phyloP scores from a whole-genome alignment of 1,284 basidiomycete species.

The Moesziomyces antarcticus region DNA sequence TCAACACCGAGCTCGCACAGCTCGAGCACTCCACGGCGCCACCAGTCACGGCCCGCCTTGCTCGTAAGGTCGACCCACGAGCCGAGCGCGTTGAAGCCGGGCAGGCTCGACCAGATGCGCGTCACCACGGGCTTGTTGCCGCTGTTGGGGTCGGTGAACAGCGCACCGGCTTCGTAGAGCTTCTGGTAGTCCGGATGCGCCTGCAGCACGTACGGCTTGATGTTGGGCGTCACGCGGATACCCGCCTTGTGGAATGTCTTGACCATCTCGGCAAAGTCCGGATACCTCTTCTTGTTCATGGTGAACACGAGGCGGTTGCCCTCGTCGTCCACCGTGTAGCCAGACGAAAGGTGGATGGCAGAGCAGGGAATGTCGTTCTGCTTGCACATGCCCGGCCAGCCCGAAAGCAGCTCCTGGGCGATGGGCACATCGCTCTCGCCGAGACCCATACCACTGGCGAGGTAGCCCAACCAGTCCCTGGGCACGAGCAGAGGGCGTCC shows the following conservation, averaged over 20 bases:
- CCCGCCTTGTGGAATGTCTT: constrained; percentile 68
- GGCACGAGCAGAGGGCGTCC: constrained; percentile 68
- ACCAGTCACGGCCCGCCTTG: constrained; percentile 69
- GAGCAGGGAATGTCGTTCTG: constrained; percentile 69
- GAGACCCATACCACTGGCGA: constrained; percentile 69
- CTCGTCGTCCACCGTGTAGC: constrained; percentile 68
- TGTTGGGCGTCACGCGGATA: constrained; percentile 70
- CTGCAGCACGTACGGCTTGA: constrained; percentile 67
- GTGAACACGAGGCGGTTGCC: constrained; percentile 70
- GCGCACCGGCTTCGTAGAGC: constrained; percentile 65
- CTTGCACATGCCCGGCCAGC: constrained; percentile 69
- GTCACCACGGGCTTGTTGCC: constrained; percentile 66
- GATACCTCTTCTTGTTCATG: constrained; percentile 69
- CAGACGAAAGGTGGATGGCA: constrained; percentile 66
- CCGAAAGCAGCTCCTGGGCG: constrained; percentile 69
- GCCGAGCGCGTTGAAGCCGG: constrained; percentile 68
- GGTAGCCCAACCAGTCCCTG: constrained; percentile 69
- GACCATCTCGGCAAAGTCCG: constrained; percentile 69
- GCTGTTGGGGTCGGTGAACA: constrained; percentile 67
- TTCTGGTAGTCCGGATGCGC: constrained; percentile 67
- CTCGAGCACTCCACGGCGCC: constrained; percentile 68
- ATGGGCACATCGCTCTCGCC: constrained; percentile 69
- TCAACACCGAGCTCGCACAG: constrained; percentile 69
- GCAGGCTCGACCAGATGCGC: constrained; percentile 69
- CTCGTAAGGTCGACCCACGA: constrained; percentile 70